These are phyloP conservation scores for Myxozyma vanderwaltii DNA, from an alignment of 805 yeast genomes.

Conservation along the genomic window DNA sequence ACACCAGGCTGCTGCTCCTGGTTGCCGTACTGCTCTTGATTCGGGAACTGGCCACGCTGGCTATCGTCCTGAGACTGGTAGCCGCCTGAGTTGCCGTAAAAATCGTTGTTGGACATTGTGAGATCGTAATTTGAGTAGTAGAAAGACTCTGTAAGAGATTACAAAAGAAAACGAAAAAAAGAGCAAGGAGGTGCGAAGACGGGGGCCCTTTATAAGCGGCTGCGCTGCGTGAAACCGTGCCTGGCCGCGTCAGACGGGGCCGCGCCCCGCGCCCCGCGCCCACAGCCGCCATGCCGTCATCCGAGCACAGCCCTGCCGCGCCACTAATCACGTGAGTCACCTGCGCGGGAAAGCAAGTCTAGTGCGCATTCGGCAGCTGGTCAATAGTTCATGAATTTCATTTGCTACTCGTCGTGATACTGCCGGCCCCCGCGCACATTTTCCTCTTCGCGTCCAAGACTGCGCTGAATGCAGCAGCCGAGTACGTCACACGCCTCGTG, in stretches of 20 bases:
- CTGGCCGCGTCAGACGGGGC: slow-evolving; percentile 9
- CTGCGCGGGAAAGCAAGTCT: too few relatives aligned
- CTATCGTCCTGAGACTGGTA: slow-evolving; percentile 25
- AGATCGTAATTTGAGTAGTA: too few relatives aligned
- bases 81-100: slow-evolving; percentile 12
- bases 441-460: slow-evolving; percentile 28
- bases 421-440: slow-evolving; percentile 20
- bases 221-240: background rate
- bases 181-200: background rate
- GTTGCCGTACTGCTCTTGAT: slow-evolving; percentile 21
- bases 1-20: slow-evolving; percentile 29
- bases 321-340: too few relatives aligned
- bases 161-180: background rate
- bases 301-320: background rate
- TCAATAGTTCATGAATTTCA: too few relatives aligned
- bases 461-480: slow-evolving; percentile 30
- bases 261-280: too few relatives aligned
- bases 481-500: slow-evolving; percentile 31
- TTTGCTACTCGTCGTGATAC: slow-evolving; percentile 16
- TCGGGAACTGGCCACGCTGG: slow-evolving; percentile 21
- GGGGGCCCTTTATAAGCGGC: background rate
- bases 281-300: slow-evolving; percentile 1
- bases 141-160: background rate
- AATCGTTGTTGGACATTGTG: slow-evolving; percentile 20
- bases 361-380: background rate